Conservation (phyloP, 2,329 filamentous ascomycete genomes). For the Alternaria tenuissima region DNA sequence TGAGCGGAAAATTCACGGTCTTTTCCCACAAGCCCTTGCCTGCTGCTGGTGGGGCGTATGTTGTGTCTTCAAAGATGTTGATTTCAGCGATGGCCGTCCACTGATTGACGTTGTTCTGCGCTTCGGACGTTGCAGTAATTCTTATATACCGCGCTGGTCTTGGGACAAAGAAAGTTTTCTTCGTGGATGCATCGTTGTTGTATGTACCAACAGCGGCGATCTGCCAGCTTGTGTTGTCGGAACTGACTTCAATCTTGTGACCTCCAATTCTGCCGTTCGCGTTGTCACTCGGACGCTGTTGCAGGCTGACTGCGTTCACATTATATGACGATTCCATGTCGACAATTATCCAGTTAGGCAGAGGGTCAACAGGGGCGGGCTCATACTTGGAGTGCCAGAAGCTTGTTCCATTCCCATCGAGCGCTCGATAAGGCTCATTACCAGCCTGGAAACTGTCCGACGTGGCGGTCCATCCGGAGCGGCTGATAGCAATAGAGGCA, state of each 20-base stretch:
- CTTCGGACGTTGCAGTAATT: conserved; percentile 36
- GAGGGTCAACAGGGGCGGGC: conserved; percentile 21
- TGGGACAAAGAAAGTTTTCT: conserved; percentile 35
- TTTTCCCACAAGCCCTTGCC: conserved; percentile 36
- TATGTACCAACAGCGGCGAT: conserved; percentile 36
- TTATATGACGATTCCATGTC: conserved; percentile 43
- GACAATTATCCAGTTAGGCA: conserved; percentile 45
- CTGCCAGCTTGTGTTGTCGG: conserved; percentile 40
- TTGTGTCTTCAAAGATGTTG: conserved; percentile 35
- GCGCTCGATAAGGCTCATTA: conserved; percentile 34
- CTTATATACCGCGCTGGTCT: conserved; percentile 33
- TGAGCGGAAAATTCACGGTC: conserved; percentile 39
- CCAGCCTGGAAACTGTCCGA: conserved; percentile 36
- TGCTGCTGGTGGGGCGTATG: conserved; percentile 24
- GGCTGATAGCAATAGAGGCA: conserved; percentile 28
- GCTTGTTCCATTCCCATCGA: conserved; percentile 42
- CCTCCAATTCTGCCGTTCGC: conserved; percentile 49
- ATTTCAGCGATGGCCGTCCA: conserved; percentile 37
- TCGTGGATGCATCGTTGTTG: conserved; percentile 33
- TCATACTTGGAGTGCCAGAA: conserved; percentile 48
- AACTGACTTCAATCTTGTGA: conserved; percentile 45
- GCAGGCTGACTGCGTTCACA: conserved; percentile 44
- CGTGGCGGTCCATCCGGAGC: conserved; percentile 36
- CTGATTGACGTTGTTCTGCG: conserved; percentile 26
- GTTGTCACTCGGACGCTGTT: conserved; percentile 45